Conservation (phyloP, 139 green algal species). For the Volvox reticuliferus region DNA sequence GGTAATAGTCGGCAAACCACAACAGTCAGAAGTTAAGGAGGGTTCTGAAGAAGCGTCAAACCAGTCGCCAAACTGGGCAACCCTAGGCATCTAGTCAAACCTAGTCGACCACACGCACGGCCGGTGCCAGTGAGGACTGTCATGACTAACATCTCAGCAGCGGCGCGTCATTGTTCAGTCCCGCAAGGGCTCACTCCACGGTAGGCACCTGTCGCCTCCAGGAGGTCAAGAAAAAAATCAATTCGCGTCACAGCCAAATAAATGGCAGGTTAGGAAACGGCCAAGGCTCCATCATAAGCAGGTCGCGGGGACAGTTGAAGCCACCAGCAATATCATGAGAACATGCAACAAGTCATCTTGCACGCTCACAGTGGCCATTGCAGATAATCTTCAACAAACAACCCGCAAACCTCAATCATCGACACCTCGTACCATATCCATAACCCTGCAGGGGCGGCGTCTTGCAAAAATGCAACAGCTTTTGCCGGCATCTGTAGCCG, state of each 20-base stretch:
- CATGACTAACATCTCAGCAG: not conserved
- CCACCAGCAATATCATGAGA: not conserved
- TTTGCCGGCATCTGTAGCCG: not conserved
- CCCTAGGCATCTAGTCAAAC: conserved; percentile 25
- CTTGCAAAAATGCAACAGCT: conserved; percentile 36
- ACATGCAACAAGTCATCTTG: not conserved
- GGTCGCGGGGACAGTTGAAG: not conserved
- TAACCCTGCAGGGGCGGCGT: conserved; percentile 5
- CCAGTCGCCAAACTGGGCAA: conserved; percentile 26
- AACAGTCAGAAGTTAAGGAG: conserved; percentile 13
- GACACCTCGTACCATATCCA: not conserved
- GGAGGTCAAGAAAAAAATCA: conserved; percentile 35
- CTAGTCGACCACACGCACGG: conserved; percentile 14
- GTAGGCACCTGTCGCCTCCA: not conserved
- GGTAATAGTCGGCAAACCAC: conserved; percentile 8
- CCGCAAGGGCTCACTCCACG: not conserved
- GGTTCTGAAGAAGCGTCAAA: conserved; percentile 10
- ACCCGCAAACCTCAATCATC: too few species aligned
- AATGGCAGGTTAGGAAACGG: conserved; percentile 3
- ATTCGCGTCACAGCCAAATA: conserved; percentile 10
- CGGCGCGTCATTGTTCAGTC: not conserved
- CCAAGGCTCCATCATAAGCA: not conserved
- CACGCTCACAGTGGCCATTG: not conserved
- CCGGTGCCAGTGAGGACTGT: not conserved
- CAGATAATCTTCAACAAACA: not conserved